Evolutionary conservation across 768 basidiomycete genomes (phyloP).

Genomic region (Hericium rajendrae): DNA sequence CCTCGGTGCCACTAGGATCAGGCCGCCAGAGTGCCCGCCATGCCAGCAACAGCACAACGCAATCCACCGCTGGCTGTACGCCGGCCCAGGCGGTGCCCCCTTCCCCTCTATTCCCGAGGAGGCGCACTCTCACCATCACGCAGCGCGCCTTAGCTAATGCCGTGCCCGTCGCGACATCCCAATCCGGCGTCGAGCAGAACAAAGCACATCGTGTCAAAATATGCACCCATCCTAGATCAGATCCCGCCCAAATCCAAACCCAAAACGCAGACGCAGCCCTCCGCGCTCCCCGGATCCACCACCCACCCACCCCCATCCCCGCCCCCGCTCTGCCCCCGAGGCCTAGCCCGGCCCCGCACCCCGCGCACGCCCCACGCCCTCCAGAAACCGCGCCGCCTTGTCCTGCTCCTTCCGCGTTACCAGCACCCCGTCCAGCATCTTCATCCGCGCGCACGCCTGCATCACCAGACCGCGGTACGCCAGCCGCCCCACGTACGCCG

Average conservation of each 20-base stretch:
- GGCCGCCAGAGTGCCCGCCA: not conserved
- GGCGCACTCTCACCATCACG: not conserved
- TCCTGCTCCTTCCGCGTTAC: conserved; percentile 76
- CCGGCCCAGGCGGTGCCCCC: not conserved
- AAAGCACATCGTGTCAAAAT: not conserved
- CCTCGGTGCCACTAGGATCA: not conserved
- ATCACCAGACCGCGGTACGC: conserved; percentile 87
- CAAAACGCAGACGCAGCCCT: not conserved
- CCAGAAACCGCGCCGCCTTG: conserved; percentile 67
- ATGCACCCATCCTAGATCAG: conserved; percentile 1
- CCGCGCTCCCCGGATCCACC: conserved; percentile 5
- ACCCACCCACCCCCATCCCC: conserved; percentile 6
- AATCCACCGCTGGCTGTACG: not conserved
- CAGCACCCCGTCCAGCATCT: conserved; percentile 78
- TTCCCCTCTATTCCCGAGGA: not conserved
- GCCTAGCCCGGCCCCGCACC: conserved; percentile 2
- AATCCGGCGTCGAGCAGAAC: not conserved
- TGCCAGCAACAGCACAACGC: not conserved
- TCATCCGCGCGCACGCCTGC: conserved; percentile 56
- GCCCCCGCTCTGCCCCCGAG: conserved; percentile 8
- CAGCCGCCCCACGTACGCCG: conserved; percentile 75
- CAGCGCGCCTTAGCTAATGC: conserved; percentile 15
- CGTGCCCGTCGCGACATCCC: conserved; percentile 8
- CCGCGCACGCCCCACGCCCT: conserved; percentile 37
- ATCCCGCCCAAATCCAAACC: not conserved